phyloP scores from a whole-genome alignment of 495 filamentous ascomycete genomes.

The Penicillium dipodomyicola region DNA sequence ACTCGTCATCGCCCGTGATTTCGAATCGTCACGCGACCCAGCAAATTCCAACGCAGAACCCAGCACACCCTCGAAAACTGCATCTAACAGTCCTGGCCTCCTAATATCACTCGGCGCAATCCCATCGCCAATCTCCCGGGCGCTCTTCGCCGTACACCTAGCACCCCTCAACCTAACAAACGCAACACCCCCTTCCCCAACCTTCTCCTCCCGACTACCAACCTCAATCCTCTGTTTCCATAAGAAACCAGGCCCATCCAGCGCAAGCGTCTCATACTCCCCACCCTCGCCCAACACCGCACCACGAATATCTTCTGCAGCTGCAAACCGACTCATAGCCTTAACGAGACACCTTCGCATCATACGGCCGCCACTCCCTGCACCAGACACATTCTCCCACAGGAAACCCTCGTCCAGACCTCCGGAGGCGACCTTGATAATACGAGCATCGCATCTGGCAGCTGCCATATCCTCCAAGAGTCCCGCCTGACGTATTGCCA shows the following conservation, averaged over 20 bases:
- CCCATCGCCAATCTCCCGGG: slow-evolving; percentile 23
- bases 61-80: slow-evolving; percentile 26
- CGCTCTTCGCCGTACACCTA: slow-evolving; percentile 50
- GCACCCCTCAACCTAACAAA: slow-evolving; percentile 60
- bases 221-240: slow-evolving; percentile 73
- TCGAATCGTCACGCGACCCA: background rate
- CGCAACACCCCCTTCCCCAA: slow-evolving; percentile 69
- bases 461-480: slow-evolving; percentile 79
- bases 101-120: slow-evolving; percentile 40
- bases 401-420: slow-evolving; percentile 79
- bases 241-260: slow-evolving; percentile 70
- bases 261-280: slow-evolving; percentile 90
- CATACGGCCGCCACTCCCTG: slow-evolving; percentile 33
- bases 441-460: slow-evolving; percentile 73
- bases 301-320: slow-evolving; percentile 52
- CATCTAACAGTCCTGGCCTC: slow-evolving; percentile 47
- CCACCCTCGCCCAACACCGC: slow-evolving; percentile 88
- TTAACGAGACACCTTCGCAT: slow-evolving; percentile 55
- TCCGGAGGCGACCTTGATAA: slow-evolving; percentile 92
- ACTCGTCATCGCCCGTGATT: background rate
- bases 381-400: slow-evolving; percentile 70
- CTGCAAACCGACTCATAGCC: slow-evolving; percentile 66
- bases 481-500: slow-evolving; percentile 35
- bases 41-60: background rate
- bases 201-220: slow-evolving; percentile 51